Evolutionary conservation across 2,329 filamentous ascomycete genomes (phyloP), one percentile per base, ranked within the genome.

Genomic region (Trichoderma aggressivum): DNA sequence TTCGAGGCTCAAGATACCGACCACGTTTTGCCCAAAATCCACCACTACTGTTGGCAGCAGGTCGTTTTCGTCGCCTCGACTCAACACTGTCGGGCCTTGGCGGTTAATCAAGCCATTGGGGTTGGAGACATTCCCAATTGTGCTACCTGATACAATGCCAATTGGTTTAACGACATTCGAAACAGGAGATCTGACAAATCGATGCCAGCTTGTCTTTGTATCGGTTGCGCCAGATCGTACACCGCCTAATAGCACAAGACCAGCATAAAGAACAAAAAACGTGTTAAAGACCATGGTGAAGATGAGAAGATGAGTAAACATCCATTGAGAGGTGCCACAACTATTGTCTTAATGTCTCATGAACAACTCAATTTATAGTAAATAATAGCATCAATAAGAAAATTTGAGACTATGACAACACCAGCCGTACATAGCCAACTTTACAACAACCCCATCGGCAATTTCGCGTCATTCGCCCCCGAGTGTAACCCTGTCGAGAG

Each of bases 21-120:
- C 84, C 5, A 84, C 78, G 68, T 86, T 85, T 65, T 82, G 81
- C 1, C 85, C 85, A 75, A 86, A 86, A 73, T 87, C 85, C n/a
- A 86, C 74, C 16, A 86, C 81, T 10, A 86, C 74, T 2, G 78
- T 78, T 3, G 69, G 69, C 21, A 71, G 7, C 16, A 12, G 14
- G 16, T 71, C 69, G n/a, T 21, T 21, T 26, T 21, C 21, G 26
- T 56, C 18, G 8, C 26, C 16, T 3, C 69, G 62, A 6, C 30
- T 65, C 39, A 71, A n/a, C 8, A 71, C 69, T 26, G 69, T 71
- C 4, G 50, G 36, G 10, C 53, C 34, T 6, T 21, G 12, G 7
- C 62, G 24, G 14, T 50, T n/a, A 28, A 71, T 6, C 59, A 71
- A 21, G 18, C 69, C 69, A 26, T 47, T 50, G 11, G 60, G 24